phyloP scores from a whole-genome alignment of 495 filamentous ascomycete genomes.

The Alectoria sarmentosa region DNA sequence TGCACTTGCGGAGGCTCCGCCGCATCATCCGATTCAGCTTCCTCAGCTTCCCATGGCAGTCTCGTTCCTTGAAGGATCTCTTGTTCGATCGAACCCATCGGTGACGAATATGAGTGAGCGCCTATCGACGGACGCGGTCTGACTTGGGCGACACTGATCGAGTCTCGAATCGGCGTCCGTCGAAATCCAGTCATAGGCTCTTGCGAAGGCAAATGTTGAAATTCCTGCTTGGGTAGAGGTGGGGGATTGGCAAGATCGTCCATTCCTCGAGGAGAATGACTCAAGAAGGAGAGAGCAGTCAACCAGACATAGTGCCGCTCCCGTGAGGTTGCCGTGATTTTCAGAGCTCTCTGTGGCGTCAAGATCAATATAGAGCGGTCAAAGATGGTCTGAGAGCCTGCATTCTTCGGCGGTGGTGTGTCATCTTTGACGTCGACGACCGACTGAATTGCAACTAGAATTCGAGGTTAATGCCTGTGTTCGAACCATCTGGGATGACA shows the following conservation, averaged over 20 bases:
- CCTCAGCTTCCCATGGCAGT: conserved; percentile 25
- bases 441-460: conserved; percentile 83
- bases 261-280: conserved; percentile 70
- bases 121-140: conserved; percentile 46
- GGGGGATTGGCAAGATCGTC: conserved; percentile 55
- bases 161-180: conserved; percentile 72
- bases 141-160: conserved; percentile 81
- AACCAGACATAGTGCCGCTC: conserved; percentile 96
- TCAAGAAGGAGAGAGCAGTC: conserved; percentile 86
- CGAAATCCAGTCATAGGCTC: conserved; percentile 39
- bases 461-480: conserved; percentile 23
- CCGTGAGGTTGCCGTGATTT: conserved; percentile 77
- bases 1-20: conserved; percentile 79
- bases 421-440: conserved; percentile 96
- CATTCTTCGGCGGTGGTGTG: conserved; percentile 73
- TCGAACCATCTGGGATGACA: neutral
- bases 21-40: conserved; percentile 32
- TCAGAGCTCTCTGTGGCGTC: conserved; percentile 87
- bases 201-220: conserved; percentile 33
- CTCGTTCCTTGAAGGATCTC: conserved; percentile 25
- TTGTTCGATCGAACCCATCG: conserved; percentile 24
- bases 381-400: conserved; percentile 52
- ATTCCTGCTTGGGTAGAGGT: conserved; percentile 47
- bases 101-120: conserved; percentile 25
- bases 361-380: conserved; percentile 93